phyloP scores from a whole-genome alignment of 768 basidiomycete genomes.

The Pholiota molesta region DNA sequence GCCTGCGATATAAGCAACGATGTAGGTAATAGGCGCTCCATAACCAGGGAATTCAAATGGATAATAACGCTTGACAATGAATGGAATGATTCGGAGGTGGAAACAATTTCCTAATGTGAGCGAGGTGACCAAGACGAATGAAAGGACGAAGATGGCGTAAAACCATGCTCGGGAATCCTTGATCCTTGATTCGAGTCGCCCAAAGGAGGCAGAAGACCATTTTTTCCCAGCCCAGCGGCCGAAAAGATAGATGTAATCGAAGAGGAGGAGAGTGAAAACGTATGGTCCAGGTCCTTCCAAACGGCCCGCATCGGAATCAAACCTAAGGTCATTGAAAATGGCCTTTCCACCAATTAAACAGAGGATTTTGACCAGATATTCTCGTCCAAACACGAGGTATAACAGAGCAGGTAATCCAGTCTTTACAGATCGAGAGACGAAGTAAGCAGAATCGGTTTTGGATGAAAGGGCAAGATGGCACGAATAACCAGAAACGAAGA shows the following conservation, averaged over 20 bases:
- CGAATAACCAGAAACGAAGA: slow-evolving; percentile 30
- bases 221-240: slow-evolving; percentile 12
- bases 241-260: slow-evolving; percentile 16
- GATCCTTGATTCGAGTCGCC: slow-evolving; percentile 3
- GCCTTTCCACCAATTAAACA: slow-evolving; percentile 2
- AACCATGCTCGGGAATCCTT: slow-evolving; percentile 3
- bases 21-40: slow-evolving; percentile 20
- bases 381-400: slow-evolving; percentile 15
- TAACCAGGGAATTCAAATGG: slow-evolving; percentile 20
- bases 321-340: slow-evolving; percentile 16
- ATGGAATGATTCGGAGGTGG: slow-evolving; percentile 3
- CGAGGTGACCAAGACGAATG: slow-evolving; percentile 16
- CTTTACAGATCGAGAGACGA: slow-evolving; percentile 15
- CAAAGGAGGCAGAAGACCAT: background rate
- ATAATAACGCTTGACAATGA: background rate
- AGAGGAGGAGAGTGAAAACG: slow-evolving; percentile 17
- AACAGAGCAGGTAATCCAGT: slow-evolving; percentile 24
- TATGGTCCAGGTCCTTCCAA: slow-evolving; percentile 23
- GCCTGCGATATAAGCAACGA: slow-evolving; percentile 22
- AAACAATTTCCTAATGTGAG: slow-evolving; percentile 12
- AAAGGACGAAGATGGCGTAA: slow-evolving; percentile 4
- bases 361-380: slow-evolving; percentile 10
- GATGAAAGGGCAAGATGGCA: slow-evolving; percentile 18
- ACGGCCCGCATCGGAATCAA: background rate
- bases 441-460: slow-evolving; percentile 9